These are phyloP conservation scores for Candida nonsorbophila DNA, from an alignment of 805 yeast genomes.

Conservation along the genomic window DNA sequence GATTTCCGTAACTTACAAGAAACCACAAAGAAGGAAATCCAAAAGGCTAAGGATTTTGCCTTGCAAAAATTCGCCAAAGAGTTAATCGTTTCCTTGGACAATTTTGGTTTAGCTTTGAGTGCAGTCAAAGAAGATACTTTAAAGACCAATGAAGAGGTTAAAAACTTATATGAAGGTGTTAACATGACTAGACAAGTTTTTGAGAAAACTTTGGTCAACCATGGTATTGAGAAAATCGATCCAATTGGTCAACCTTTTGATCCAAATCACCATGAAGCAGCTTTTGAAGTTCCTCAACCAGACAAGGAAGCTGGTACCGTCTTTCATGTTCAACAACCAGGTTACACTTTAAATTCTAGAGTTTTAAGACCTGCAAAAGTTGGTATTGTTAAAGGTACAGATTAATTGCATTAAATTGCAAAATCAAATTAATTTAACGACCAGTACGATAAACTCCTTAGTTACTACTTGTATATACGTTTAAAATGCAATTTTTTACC, in stretches of 20 bases:
- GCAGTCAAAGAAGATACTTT: slow-evolving; percentile 64
- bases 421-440: too few relatives aligned
- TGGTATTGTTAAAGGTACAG: slow-evolving; percentile 70
- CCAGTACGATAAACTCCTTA: slow-evolving; percentile 4
- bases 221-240: slow-evolving; percentile 76
- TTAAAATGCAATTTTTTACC: slow-evolving; percentile 1
- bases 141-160: slow-evolving; percentile 56
- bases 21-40: slow-evolving; percentile 79
- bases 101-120: slow-evolving; percentile 78
- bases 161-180: slow-evolving; percentile 80
- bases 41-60: slow-evolving; percentile 86
- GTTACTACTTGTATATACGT: slow-evolving; percentile 3
- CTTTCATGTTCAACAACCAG: slow-evolving; percentile 88
- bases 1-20: slow-evolving; percentile 92
- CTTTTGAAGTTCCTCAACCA: slow-evolving; percentile 81
- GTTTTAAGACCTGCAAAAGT: slow-evolving; percentile 95
- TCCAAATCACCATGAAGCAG: slow-evolving; percentile 90
- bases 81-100: slow-evolving; percentile 82
- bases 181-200: slow-evolving; percentile 84
- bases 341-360: slow-evolving; percentile 79
- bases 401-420: too few relatives aligned
- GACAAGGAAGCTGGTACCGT: slow-evolving; percentile 90
- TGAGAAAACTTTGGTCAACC: slow-evolving; percentile 73
- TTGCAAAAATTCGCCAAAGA: slow-evolving; percentile 89
- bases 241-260: slow-evolving; percentile 84